Percentiles rank a stretch among this genome's conserved stretches.
These are phyloP conservation scores for Magnaporthiopsis poae DNA, from an alignment of 2,329 filamentous ascomycete species.

Conservation along the genomic window DNA sequence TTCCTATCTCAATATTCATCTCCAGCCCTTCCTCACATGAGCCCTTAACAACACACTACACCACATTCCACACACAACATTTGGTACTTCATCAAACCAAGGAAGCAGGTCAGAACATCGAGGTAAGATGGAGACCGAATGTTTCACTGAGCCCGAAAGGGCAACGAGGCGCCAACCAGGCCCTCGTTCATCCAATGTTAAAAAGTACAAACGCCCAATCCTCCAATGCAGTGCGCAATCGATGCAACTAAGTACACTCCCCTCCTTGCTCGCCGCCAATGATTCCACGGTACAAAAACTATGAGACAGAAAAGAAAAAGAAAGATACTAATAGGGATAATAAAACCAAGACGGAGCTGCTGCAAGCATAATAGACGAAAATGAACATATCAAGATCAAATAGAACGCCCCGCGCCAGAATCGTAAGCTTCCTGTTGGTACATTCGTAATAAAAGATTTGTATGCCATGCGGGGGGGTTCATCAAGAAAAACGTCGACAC, in stretches of 20 bases:
- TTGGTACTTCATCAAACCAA: too few species aligned
- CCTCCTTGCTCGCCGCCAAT: not conserved
- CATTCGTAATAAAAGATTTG: constrained; percentile 1
- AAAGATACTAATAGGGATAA: not conserved
- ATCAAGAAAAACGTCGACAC: not conserved
- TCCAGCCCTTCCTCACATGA: too few species aligned
- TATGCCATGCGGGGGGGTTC: not conserved
- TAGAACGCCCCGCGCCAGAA: not conserved
- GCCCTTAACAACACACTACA: too few species aligned
- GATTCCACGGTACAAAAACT: not conserved
- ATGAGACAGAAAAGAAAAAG: not conserved
- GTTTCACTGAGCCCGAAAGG: not conserved
- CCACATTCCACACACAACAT: too few species aligned
- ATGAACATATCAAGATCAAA: not conserved
- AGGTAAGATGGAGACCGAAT: not conserved
- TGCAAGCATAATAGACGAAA: not conserved
- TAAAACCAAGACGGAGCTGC: not conserved
- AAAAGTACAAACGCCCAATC: not conserved
- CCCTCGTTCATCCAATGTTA: not conserved
- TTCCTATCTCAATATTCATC: too few species aligned
- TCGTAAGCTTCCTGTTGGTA: not conserved
- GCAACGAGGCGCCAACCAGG: not conserved
- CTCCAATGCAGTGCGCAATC: not conserved
- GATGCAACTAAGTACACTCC: not conserved
- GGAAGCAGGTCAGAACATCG: too few species aligned